phyloP scores from a whole-genome alignment of 2,329 filamentous ascomycete species.

The Microdochium paspali region DNA sequence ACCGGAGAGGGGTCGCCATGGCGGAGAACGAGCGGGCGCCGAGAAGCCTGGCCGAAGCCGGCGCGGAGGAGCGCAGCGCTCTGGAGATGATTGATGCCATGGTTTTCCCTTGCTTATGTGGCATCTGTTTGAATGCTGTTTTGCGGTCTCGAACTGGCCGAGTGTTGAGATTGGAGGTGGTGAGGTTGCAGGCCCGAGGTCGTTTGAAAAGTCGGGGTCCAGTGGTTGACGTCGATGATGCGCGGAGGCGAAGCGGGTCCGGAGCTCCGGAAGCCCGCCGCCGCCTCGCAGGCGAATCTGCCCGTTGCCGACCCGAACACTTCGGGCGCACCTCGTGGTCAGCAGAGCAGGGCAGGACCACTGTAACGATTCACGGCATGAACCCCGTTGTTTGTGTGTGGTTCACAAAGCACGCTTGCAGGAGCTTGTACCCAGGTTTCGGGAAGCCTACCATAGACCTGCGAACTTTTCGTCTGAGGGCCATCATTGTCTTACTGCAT shows the following conservation, averaged over 20 bases:
- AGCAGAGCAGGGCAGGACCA: too few species aligned
- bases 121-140: too few species aligned
- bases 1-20: slow-evolving; percentile 7
- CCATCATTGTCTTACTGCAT: too few species aligned
- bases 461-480: too few species aligned
- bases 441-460: too few species aligned
- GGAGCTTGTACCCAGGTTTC: too few species aligned
- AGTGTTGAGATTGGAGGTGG: slow-evolving; percentile 1
- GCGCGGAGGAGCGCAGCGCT: not conserved
- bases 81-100: not conserved
- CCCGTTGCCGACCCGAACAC: not conserved
- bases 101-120: not conserved
- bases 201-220: not conserved
- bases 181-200: not conserved
- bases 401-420: too few species aligned
- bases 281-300: too few species aligned
- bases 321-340: not conserved
- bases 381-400: too few species aligned
- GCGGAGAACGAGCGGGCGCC: slow-evolving; percentile 8
- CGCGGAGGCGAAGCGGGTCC: not conserved
- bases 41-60: not conserved
- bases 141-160: too few species aligned
- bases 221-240: slow-evolving; percentile 1
- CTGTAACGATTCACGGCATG: too few species aligned
- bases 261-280: not conserved